Percentiles rank a stretch among this genome's conserved stretches.
Conservation (phyloP, 2,329 filamentous ascomycete species). For the Plenodomus lindquistii region DNA sequence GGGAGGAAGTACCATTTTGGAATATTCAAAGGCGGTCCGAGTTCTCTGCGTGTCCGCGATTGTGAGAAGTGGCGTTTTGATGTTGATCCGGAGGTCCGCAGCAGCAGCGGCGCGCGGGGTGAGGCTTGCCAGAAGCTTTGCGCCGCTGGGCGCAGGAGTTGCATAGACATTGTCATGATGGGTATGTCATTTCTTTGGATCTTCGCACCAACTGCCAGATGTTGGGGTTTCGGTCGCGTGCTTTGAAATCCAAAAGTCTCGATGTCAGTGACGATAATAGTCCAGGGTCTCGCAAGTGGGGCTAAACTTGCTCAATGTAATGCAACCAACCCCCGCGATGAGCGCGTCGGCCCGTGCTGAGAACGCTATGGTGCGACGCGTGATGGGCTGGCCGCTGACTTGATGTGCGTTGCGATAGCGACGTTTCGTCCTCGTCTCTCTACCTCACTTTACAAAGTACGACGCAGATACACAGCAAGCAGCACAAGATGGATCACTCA, state of each 20-base stretch:
- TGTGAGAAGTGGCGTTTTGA: slow-evolving; percentile 33
- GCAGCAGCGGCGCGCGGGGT: slow-evolving; percentile 5
- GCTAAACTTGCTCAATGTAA: slow-evolving; percentile 1
- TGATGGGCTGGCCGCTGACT: not conserved
- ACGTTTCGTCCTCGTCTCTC: not conserved
- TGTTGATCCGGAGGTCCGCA: slow-evolving; percentile 16
- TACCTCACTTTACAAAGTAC: not conserved
- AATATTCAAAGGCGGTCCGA: slow-evolving; percentile 44
- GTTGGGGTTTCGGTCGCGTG: not conserved
- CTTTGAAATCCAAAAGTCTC: slow-evolving; percentile 2
- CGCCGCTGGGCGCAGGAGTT: slow-evolving; percentile 19
- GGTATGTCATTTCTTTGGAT: not conserved
- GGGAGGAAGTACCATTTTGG: slow-evolving; percentile 44
- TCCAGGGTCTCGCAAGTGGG: not conserved
- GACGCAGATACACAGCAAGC: not conserved
- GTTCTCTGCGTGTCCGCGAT: slow-evolving; percentile 20
- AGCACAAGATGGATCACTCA: slow-evolving; percentile 36
- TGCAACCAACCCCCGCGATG: slow-evolving; percentile 11
- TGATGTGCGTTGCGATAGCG: not conserved
- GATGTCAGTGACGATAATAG: not conserved
- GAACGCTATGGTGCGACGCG: slow-evolving; percentile 23
- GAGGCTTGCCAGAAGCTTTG: slow-evolving; percentile 16
- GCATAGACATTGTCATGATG: slow-evolving; percentile 19
- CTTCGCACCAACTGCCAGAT: not conserved
- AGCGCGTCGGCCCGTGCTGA: slow-evolving; percentile 19